Evolutionary conservation across 805 yeast genomes (phyloP), one percentile per base, ranked within the genome.

Genomic region (Saccharomycopsis sp.): DNA sequence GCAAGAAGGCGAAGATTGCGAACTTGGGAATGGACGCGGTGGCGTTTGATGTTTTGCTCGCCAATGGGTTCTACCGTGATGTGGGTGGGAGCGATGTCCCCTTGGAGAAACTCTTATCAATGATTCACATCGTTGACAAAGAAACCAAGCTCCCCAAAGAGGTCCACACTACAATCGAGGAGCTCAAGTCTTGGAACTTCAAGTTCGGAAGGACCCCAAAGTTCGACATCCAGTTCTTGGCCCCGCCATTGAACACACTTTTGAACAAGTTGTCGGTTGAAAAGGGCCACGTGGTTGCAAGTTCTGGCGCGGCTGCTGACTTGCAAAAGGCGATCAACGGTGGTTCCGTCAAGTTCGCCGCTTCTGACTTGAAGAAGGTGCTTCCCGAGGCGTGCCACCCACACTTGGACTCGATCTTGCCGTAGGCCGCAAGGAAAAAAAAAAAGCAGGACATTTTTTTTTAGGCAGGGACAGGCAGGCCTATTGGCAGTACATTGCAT

Each of bases 1-100:
- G 95, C 21, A 94, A 89, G 3, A 73, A 77, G 36, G 76, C 95
- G 0, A 76, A 76, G n/a, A 94, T 92, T 3, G 60, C 72, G 1
- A 92, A 92, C 53, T 55, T 85, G 12, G 66, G 61, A 1, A 39
- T 47, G 40, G 33, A 40, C 27, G 38, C 36, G 10, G 27, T 17
- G 5, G n/a, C 34, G 15, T 47, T 47, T 21, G 16, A 36, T 17
- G 22, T 30, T 13, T 26, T 22, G 6, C 18, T 40, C 7, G 44
- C 41, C 6, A 17, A 41, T 6, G 50, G 50, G 17, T 47, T 43
- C 32, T 25, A 33, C 10, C 18, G 34, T 16, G 27, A 25, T n/a
- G 9, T n/a, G 2, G 27, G 27, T 25, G 27, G n/a, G n/a, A n/a
- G 27, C n/a, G n/a, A n/a, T n/a, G n/a, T n/a, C n/a, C n/a, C n/a